Evolutionary conservation across 352 stramenopile species (phyloP), one percentile per base, ranked within the genome.

Genomic region (Phytophthora lateralis): DNA sequence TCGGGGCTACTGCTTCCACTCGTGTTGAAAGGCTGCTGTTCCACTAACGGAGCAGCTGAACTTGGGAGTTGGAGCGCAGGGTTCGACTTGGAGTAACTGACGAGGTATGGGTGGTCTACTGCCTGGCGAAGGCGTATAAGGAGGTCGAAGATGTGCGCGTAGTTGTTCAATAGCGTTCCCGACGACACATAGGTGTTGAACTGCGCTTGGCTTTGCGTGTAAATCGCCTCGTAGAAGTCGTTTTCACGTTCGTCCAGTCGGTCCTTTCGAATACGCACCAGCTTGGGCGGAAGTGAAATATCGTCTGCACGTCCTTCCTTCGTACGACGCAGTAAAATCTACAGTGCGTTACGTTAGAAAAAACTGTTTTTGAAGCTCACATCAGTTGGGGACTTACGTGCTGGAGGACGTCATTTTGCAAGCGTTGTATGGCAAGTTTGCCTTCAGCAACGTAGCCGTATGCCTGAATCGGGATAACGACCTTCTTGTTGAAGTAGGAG

Each of bases 101-200:
- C 98, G 11, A 99, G 80, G 72, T 99, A 99, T 10, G 98, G 98
- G 69, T 99, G 98, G 70, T 99, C 97, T 3, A 99, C 95, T 11
- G 95, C 94, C 77, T 99, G 97, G 3, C 98, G 91, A 61, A 99
- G 91, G 3, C 97, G 92, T 37, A 99, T 99, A 2, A 99, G 78
- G 15, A 99, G 85, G 61, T 97, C 97, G 77, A 99, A 98, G 61
- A 99, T 93, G 88, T 99, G 96, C 10, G 97, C 97, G 68, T 99
- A 99, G 72, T 99, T 99, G 86, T 99, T 99, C n/a, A 99, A 75
- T 18, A 99, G 70, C 49, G 97, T 99, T 12, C 97, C 97, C 15
- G 85, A 90, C 32, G 93, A 90, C 20, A 99, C 95, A 68, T 99
- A 99, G 9, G 98, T 98, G 80, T 99, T 95, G 73, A 99, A 99